These are phyloP conservation scores for Ceratobasidium sp. DNA, from an alignment of 1,284 basidiomycete species.

Conservation along the genomic window DNA sequence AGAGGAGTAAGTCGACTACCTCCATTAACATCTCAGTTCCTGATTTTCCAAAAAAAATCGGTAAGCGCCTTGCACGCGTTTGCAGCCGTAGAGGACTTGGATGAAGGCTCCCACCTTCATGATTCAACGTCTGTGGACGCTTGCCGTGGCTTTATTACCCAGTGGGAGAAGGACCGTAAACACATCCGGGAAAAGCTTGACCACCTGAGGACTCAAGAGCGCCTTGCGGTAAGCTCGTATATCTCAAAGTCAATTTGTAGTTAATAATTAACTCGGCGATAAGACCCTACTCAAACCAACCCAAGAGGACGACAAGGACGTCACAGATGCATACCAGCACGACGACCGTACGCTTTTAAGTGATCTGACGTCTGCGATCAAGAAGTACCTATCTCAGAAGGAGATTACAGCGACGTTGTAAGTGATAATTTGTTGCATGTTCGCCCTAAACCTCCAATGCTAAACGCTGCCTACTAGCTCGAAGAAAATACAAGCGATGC, in stretches of 20 bases:
- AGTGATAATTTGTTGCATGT: background rate
- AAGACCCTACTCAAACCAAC: background rate
- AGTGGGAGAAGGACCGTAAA: constrained; percentile 1
- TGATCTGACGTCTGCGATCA: background rate
- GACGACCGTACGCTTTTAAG: constrained; percentile 11
- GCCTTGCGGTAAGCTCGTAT: background rate
- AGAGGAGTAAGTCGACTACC: constrained; percentile 18
- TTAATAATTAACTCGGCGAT: background rate
- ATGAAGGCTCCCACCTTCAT: background rate
- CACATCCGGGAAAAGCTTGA: constrained; percentile 11
- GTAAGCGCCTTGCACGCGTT: background rate
- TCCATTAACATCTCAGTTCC: background rate
- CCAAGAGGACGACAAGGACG: background rate
- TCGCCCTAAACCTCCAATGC: background rate
- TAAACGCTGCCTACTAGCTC: background rate
- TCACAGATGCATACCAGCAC: constrained; percentile 5
- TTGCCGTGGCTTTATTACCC: background rate
- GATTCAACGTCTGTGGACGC: background rate
- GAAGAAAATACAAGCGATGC: background rate
- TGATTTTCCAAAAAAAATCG: background rate
- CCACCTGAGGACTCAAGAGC: background rate
- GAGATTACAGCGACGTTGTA: background rate
- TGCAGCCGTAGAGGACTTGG: background rate
- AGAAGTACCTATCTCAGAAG: background rate
- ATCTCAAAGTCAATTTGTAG: background rate